Conservation (phyloP, 2,329 filamentous ascomycete genomes). For the Ceratocystis harringtonii region DNA sequence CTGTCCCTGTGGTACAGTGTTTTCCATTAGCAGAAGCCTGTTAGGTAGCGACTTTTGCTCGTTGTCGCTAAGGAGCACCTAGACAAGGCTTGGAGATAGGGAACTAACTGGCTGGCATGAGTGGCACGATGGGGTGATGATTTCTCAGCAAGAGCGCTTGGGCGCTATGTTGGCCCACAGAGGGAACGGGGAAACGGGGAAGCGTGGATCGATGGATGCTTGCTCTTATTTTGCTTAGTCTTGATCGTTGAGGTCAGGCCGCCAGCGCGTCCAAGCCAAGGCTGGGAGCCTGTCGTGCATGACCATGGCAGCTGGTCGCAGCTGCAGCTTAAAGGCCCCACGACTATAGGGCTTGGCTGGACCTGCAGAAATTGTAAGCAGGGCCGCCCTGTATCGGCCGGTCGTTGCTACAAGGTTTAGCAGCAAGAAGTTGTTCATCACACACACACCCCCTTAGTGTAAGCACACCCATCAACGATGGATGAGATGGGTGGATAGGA, state of each 20-base stretch:
- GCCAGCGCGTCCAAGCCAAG: neutral
- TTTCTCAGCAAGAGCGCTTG: neutral
- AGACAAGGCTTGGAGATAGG: neutral
- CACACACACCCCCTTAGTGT: neutral
- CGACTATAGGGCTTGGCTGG: neutral
- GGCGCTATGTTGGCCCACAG: neutral
- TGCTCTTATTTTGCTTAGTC: neutral
- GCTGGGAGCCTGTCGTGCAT: neutral
- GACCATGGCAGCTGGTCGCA: neutral
- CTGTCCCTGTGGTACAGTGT: neutral
- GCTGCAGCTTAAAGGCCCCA: neutral
- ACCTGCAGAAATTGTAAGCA: constrained; percentile 2
- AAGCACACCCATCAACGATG: neutral
- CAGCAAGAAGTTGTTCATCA: neutral
- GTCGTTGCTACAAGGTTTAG: neutral
- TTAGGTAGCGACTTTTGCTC: neutral
- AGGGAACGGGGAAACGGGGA: neutral
- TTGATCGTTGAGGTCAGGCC: neutral
- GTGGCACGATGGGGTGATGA: neutral
- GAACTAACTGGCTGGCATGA: neutral
- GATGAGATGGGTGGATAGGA: neutral
- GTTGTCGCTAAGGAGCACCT: neutral
- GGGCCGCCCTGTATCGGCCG: constrained; percentile 1
- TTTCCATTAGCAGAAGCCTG: neutral
- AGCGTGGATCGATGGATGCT: neutral